Percentiles rank a stretch among this genome's conserved stretches.
phyloP scores from a whole-genome alignment of 2,329 filamentous ascomycete species.

The Aureobasidium sp. region DNA sequence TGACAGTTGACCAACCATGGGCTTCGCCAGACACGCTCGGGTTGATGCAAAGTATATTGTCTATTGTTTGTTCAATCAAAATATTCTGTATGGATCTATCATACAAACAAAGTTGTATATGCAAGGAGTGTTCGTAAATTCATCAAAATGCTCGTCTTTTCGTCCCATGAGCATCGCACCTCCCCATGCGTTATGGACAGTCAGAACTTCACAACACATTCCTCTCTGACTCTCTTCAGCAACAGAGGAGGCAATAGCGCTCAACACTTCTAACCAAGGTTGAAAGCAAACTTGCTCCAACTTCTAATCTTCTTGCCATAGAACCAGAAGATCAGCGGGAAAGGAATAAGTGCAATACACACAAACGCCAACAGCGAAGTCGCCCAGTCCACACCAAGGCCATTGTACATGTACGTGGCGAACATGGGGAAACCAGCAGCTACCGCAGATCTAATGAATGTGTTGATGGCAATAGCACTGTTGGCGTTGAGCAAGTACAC shows the following conservation, averaged over 20 bases:
- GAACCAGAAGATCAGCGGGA: slow-evolving; percentile 24
- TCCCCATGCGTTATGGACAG: too few species aligned
- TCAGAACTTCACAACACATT: too few species aligned
- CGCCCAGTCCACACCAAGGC: slow-evolving; percentile 29
- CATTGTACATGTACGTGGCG: slow-evolving; percentile 26
- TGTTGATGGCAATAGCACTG: slow-evolving; percentile 27
- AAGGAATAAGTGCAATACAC: slow-evolving; percentile 23
- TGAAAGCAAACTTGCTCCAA: slow-evolving; percentile 20
- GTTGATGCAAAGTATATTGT: neutral
- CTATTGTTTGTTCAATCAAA: too few species aligned
- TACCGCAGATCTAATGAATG: slow-evolving; percentile 28
- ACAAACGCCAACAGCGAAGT: slow-evolving; percentile 28
- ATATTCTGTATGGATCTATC: neutral
- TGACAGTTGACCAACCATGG: neutral
- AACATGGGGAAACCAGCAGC: slow-evolving; percentile 32
- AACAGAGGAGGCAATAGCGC: too few species aligned
- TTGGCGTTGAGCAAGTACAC: slow-evolving; percentile 29
- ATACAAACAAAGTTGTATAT: neutral
- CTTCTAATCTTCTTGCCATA: slow-evolving; percentile 23
- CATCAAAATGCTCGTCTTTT: neutral
- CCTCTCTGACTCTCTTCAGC: too few species aligned
- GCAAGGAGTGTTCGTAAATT: neutral
- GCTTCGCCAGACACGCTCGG: neutral
- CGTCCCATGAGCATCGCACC: neutral
- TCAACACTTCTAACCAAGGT: neutral